Base-by-base conservation (phyloP, 2,329 filamentous ascomycete species). In the Alternaria consortialis region DNA sequence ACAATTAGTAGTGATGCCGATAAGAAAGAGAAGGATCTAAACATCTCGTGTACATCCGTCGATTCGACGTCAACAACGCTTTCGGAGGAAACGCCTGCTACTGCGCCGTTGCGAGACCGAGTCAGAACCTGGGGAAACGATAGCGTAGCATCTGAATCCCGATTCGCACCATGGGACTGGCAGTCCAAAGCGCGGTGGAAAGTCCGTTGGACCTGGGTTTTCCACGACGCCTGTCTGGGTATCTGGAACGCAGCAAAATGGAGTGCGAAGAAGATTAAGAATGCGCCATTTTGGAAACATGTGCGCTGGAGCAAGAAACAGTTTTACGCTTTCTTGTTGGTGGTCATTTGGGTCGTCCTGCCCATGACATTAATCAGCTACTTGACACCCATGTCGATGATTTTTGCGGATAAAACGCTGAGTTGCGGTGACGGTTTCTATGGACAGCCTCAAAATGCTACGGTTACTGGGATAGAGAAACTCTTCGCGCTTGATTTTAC, bases 401-500 rank as follows among this genome's bases (percentile, higher is more conserved):
- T 70, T 7, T 71, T 70, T 25, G 34, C 51, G 4, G 54, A 62
- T 2, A 71, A 70, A 17, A 47, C 56, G 15, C n/a, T 70, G 34
- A 20, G 50, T 11, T 70, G 69, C 29, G 66, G 64, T 6, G 39
- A 56, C 12, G 27, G 43, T 1, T 12, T 68, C 12, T 46, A 27
- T 11, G 61, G 55, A 0, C 8, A 25, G 3, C 62, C 68, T 7
- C 62, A 61, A 20, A 69, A 69, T 20, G 57, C 68, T 1, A 69
- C 62, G 0, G 47, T 71, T 4, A 51, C 44, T 13, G 74, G 74
- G 3, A 61, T 74, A 5, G 70, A 75, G 36, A 66, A 62, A 7
- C 48, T 78, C 1, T 78, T 77, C 34, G 66, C 72, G 15, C 62
- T 78, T 5, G 75, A 76, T 53, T 27, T 39, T 3, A 71, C 67